Evolutionary conservation across 768 basidiomycete species (phyloP).

Genomic region (Mycena floridula): DNA sequence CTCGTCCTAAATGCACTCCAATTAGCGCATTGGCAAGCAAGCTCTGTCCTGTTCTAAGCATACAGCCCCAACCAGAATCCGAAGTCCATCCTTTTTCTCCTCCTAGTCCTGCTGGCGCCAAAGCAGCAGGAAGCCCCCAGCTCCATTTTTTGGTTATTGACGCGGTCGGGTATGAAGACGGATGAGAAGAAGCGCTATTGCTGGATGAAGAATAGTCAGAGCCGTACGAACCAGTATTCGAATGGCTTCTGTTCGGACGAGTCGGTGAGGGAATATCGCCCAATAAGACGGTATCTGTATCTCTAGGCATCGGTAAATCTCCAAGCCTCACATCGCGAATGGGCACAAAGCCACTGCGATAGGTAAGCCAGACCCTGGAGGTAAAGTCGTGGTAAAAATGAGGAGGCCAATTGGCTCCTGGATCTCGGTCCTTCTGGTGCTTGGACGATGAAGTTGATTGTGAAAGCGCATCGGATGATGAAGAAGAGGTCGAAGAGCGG

Average conservation of each 20-base stretch:
- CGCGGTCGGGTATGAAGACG: no score
- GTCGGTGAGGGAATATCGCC: neutral
- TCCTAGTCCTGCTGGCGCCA: no score
- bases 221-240: slow-evolving; percentile 5
- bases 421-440: no score
- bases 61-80: slow-evolving; percentile 90
- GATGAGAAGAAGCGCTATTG: no score
- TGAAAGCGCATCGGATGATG: slow-evolving; percentile 9
- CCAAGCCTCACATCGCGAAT: slow-evolving; percentile 57
- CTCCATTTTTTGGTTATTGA: slow-evolving; percentile 52
- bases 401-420: slow-evolving; percentile 63
- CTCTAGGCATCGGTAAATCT: slow-evolving; percentile 24
- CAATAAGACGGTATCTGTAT: neutral
- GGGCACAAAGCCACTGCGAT: slow-evolving; percentile 80
- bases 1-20: slow-evolving; percentile 57
- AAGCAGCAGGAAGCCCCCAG: no score
- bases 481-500: slow-evolving; percentile 37
- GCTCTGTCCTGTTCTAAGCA: slow-evolving; percentile 84
- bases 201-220: slow-evolving; percentile 6
- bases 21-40: slow-evolving; percentile 77
- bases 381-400: slow-evolving; percentile 87
- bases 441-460: slow-evolving; percentile 16
- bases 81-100: slow-evolving; percentile 79
- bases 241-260: slow-evolving; percentile 1
- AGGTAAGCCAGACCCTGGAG: slow-evolving; percentile 86